Evolutionary conservation across 495 filamentous ascomycete species (phyloP), one percentile per base, ranked within the genome.

Genomic region (Penicillium longicatenatum): DNA sequence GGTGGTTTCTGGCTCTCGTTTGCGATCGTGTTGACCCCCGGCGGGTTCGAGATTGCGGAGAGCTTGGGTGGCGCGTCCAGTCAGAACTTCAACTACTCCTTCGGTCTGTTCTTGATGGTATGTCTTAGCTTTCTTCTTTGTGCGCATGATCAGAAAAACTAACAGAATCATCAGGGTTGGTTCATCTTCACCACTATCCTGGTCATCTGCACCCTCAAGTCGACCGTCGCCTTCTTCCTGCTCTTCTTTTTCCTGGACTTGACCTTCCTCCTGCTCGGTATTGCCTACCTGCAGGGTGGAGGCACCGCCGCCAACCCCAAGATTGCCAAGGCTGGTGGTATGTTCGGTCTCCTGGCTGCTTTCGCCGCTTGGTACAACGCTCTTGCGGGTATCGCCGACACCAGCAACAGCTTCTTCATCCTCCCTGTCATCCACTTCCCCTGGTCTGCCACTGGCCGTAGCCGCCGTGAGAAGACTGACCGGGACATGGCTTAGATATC

Each of bases 341-440:
- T 86, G 71, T 97, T 97, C 65, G 94, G 91, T 57, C 76, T 97
- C 65, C 61, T 97, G 20, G 87, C 93, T 16, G 93, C 93, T 2
- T 97, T 98, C 74, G 67, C 92, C 50, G 93, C 93, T 7, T 97
- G 93, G 94, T 97, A 97, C 77, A 96, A 97, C 70, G 93, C 94
- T 31, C 81, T 97, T 57, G 94, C 93, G 46, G 93, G 94, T 92
- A 87, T 98, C 65, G 89, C 88, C 58, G 94, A 98, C 67, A 79
- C 73, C 57, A 83, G 79, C 78, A 92, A 89, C 83, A 93, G 90
- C 74, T 98, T 98, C 90, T 97, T 98, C 84, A 82, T 94, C 70
- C 81, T 96, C 63, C 93, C 92, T 52, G 94, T 97, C 64, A 84
- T 86, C 61, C 94, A 97, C 84, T 97, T 98, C 85, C 94, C 93